Conservation (phyloP, 805 yeast genomes). For the Yamadazyma akitaensis region DNA sequence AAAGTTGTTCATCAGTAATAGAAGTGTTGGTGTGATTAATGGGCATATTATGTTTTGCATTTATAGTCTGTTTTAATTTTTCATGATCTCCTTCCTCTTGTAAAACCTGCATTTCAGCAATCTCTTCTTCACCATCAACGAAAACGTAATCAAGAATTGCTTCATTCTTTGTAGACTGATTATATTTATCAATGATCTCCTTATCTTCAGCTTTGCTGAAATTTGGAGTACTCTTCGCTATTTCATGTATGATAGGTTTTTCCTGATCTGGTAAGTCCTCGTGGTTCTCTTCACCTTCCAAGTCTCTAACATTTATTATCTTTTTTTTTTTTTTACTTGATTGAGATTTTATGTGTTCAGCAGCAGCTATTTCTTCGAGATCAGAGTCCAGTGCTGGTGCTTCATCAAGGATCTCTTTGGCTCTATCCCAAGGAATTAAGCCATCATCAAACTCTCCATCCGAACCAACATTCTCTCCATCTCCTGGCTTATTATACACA, state of each 20-base stretch:
- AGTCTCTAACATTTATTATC: neutral
- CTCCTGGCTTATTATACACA: slow-evolving; percentile 8
- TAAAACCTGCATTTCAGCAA: slow-evolving; percentile 56
- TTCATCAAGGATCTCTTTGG: slow-evolving; percentile 27
- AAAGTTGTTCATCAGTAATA: slow-evolving; percentile 41
- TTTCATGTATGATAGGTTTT: neutral
- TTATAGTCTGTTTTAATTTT: slow-evolving; percentile 45
- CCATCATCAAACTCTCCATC: slow-evolving; percentile 46
- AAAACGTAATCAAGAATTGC: slow-evolving; percentile 57
- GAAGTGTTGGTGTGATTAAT: slow-evolving; percentile 27
- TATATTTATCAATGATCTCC: neutral
- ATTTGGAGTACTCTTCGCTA: neutral
- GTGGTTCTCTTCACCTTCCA: neutral
- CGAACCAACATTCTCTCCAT: slow-evolving; percentile 13
- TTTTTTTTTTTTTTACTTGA: no score
- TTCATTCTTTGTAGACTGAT: slow-evolving; percentile 13
- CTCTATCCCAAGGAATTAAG: slow-evolving; percentile 50
- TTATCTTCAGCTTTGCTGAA: neutral
- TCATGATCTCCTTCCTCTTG: slow-evolving; percentile 74
- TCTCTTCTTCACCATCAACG: slow-evolving; percentile 75
- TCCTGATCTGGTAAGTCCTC: neutral
- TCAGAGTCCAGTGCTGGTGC: slow-evolving; percentile 10
- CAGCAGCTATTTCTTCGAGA: neutral
- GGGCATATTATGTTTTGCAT: slow-evolving; percentile 14
- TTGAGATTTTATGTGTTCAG: neutral